A percentile compares a stretch with the other conserved stretches of the same genome.
Conservation (phyloP, 352 stramenopile species). For the Phytophthora meadii region DNA sequence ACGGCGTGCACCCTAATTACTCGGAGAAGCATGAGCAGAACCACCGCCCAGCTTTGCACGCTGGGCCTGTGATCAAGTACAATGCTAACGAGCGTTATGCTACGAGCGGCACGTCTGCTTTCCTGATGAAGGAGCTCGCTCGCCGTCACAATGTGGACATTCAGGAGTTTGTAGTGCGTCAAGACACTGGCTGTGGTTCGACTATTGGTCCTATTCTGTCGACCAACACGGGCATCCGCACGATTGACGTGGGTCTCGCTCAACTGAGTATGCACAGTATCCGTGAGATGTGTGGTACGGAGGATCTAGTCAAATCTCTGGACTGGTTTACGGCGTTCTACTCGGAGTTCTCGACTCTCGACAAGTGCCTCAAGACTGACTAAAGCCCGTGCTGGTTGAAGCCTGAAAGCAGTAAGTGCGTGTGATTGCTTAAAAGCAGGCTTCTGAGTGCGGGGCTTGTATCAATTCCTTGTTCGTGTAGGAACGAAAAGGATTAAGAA, state of each 20-base stretch:
- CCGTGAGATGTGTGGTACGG: constrained; percentile 95
- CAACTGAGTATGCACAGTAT: constrained; percentile 99
- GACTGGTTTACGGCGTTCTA: constrained; percentile 95
- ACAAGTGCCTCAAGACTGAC: constrained; percentile 83
- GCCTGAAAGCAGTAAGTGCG: constrained; percentile 6
- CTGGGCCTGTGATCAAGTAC: constrained; percentile 98
- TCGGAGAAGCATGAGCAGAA: constrained; percentile 94
- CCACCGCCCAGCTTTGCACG: constrained; percentile 92
- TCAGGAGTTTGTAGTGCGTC: constrained; percentile 97
- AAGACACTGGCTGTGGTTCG: constrained; percentile 96
- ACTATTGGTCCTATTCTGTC: constrained; percentile 98
- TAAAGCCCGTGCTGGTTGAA: constrained; percentile 31
- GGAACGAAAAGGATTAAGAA: constrained; percentile 23
- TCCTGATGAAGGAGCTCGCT: constrained; percentile 93
- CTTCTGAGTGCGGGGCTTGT: constrained; percentile 2
- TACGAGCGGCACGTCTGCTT: constrained; percentile 93
- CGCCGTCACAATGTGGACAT: constrained; percentile 85
- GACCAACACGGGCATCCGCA: constrained; percentile 94
- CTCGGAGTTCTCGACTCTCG: constrained; percentile 91
- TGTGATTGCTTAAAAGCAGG: constrained; percentile 1
- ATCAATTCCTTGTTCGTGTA: constrained; percentile 8
- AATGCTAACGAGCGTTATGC: constrained; percentile 98
- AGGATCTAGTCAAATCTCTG: constrained; percentile 84
- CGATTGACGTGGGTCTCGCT: constrained; percentile 97
- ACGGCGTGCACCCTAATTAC: constrained; percentile 99